Conservation (phyloP, 106 monocot genomes). For the Narthecium ossifragum region DNA sequence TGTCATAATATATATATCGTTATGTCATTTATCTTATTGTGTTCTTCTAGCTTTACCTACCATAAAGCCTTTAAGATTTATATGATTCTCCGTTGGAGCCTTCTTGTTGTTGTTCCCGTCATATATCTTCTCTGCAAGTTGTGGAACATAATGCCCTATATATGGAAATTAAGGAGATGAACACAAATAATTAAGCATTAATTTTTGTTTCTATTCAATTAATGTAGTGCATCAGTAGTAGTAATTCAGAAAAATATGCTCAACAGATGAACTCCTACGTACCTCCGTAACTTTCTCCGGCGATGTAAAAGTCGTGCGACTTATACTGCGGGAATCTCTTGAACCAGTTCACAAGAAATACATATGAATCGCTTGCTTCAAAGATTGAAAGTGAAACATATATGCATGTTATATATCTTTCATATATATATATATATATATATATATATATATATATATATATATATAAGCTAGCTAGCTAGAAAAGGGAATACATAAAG, state of each 20-base stretch:
- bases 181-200: not conserved
- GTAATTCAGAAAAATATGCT: too few species aligned
- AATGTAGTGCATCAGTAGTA: too few species aligned
- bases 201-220: too few species aligned
- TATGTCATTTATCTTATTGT: too few species aligned
- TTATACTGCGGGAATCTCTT: constrained; percentile 68
- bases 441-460: too few species aligned
- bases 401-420: not conserved
- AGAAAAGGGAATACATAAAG: too few species aligned
- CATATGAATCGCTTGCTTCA: constrained; percentile 51
- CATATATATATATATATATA: too few species aligned
- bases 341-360: constrained; percentile 69
- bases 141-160: constrained; percentile 51
- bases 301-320: constrained; percentile 57
- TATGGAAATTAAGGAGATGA: not conserved
- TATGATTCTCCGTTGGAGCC: constrained; percentile 17
- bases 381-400: not conserved
- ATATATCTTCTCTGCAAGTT: constrained; percentile 36
- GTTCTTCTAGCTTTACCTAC: constrained; percentile 5
- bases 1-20: too few species aligned
- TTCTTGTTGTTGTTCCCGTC: constrained; percentile 44
- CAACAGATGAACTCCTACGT: not conserved
- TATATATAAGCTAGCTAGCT: too few species aligned
- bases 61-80: constrained; percentile 55
- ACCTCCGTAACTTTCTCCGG: constrained; percentile 81